Evolutionary conservation across 345 rosid species (phyloP), one percentile per base, ranked within the genome.

Genomic region (Syzygium aromaticum): DNA sequence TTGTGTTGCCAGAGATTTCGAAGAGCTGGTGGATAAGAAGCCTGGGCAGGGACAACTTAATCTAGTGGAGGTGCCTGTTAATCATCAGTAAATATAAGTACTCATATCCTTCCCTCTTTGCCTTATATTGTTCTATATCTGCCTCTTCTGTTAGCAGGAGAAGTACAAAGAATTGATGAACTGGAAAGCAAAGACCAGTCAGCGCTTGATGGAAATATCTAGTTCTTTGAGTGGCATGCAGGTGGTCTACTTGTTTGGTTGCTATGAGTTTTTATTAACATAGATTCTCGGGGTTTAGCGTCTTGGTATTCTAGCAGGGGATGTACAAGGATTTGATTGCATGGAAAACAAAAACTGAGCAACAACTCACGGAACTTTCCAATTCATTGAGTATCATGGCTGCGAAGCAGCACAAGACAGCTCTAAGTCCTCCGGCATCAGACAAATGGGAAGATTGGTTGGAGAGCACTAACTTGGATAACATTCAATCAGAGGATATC

Each of bases 391-490:
- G 92, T 85, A 90, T 93, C 89, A 96, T 91, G 88, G 93, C 94
- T 82, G 77, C 93, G 25, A 94, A 93, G 88, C 94, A 92, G 52
- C 91, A 92, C 90, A 88, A 86, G 63, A 82, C 92, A 63, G 33
- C 77, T 33, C 91, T 94, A 61, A 90, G 94, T 88, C 95, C 94
- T 57, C 53, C 92, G 80, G 87, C 91, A 86, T 91, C 95, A 56
- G 98, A 94, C 51, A 94, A 90, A 87, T 97, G 98, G 99, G 97
- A 94, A 91, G 95, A 95, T 89, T 94, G 96, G 94, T 89, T 96
- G 89, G 94, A 92, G 88, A 93, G 87, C 91, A 86, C 93, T 88
- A 93, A 90, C 90, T 87, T 97, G 91, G 95, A 95, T 78, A 94
- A 90, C 92, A 85, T 94, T 89, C 92, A 88, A 30, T 95, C 91